A percentile compares a stretch with the other conserved stretches of the same genome.
Conservation (phyloP, 78 protist genomes). For the Dictyostelium purpureum region DNA sequence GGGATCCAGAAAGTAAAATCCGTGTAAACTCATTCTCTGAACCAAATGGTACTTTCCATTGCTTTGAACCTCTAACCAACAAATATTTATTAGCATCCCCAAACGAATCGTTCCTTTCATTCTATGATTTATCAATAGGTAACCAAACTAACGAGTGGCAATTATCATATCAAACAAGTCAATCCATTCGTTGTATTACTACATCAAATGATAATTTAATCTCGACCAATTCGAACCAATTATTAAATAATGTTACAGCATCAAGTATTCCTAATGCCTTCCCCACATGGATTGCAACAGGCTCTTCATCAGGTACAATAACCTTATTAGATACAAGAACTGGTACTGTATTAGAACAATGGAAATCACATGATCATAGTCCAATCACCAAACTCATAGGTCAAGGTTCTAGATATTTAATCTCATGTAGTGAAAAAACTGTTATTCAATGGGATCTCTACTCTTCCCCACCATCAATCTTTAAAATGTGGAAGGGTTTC, state of each 20-base stretch:
- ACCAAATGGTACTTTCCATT: slow-evolving; percentile 46
- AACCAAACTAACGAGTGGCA: slow-evolving; percentile 43
- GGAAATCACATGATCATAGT: slow-evolving; percentile 56
- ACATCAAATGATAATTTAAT: slow-evolving; percentile 56
- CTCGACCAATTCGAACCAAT: not conserved
- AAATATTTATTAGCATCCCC: slow-evolving; percentile 34
- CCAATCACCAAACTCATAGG: slow-evolving; percentile 46
- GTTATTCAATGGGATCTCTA: slow-evolving; percentile 70
- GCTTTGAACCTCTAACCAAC: slow-evolving; percentile 58
- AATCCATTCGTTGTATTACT: slow-evolving; percentile 38
- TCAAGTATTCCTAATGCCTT: not conserved
- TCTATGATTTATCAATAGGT: slow-evolving; percentile 41
- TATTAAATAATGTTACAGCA: not conserved
- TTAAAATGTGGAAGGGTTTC: slow-evolving; percentile 74
- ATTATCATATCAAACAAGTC: slow-evolving; percentile 29
- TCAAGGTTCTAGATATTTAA: slow-evolving; percentile 30
- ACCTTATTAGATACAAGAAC: slow-evolving; percentile 50
- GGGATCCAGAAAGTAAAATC: slow-evolving; percentile 71
- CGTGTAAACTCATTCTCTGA: slow-evolving; percentile 29
- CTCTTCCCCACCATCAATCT: slow-evolving; percentile 37
- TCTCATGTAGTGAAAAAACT: slow-evolving; percentile 55
- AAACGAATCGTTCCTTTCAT: not conserved
- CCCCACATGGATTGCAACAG: slow-evolving; percentile 74
- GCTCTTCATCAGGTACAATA: slow-evolving; percentile 23
- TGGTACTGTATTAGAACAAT: slow-evolving; percentile 43